These are phyloP conservation scores for Salix dunnii DNA, from an alignment of 345 rosid species.

Conservation along the genomic window DNA sequence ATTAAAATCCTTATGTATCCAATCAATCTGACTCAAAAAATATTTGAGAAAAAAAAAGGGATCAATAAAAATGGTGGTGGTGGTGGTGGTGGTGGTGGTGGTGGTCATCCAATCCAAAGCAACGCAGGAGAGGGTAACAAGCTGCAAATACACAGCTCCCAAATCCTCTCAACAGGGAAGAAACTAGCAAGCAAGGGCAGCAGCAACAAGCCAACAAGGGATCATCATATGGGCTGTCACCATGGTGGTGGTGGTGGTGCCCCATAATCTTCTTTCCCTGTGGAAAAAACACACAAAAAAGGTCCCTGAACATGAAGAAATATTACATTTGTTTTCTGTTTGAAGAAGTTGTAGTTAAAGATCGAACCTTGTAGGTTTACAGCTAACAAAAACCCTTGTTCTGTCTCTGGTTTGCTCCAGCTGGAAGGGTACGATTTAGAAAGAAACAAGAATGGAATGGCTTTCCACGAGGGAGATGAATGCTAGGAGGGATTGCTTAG, in stretches of 20 bases:
- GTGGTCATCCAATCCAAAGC: slow-evolving; percentile 32
- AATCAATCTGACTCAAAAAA: background rate
- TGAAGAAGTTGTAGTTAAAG: background rate
- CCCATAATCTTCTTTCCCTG: slow-evolving; percentile 14
- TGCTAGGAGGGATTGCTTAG: background rate
- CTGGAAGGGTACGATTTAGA: too few species aligned
- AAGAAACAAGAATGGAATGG: background rate
- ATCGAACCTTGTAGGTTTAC: background rate
- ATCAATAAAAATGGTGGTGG: slow-evolving; percentile 1
- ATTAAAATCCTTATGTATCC: too few species aligned
- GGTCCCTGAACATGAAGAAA: background rate
- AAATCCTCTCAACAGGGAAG: slow-evolving; percentile 27
- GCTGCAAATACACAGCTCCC: slow-evolving; percentile 24
- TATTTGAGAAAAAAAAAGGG: background rate
- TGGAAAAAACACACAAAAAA: background rate
- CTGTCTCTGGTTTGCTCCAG: too few species aligned
- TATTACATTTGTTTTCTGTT: background rate
- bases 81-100: slow-evolving; percentile 22
- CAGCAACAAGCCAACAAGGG: slow-evolving; percentile 30
- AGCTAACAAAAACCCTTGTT: too few species aligned
- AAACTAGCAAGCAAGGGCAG: slow-evolving; percentile 35
- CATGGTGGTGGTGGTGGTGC: slow-evolving; percentile 5
- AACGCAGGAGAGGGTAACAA: slow-evolving; percentile 34
- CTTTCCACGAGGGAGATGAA: background rate
- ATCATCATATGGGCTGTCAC: slow-evolving; percentile 18